phyloP scores from a whole-genome alignment of 2,329 filamentous ascomycete genomes.

The Ophiostoma triangulosporum region DNA sequence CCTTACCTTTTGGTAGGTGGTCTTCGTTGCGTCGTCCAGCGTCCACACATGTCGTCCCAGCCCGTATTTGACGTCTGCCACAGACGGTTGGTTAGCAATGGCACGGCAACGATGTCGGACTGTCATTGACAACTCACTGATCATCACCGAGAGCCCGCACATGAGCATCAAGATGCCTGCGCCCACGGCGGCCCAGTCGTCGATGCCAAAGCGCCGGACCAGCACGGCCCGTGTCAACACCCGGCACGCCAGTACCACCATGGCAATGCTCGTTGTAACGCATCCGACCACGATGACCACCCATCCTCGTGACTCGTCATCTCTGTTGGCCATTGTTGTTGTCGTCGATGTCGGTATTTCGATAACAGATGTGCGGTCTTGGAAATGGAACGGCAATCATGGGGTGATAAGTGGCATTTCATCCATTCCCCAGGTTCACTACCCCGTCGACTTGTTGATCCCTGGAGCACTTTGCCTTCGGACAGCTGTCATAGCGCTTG shows the following conservation, averaged over 20 bases:
- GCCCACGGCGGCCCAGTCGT: neutral
- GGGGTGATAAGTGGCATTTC: neutral
- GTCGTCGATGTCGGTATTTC: neutral
- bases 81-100: neutral
- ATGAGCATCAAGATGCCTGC: neutral
- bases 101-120: too few species aligned
- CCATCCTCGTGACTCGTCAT: neutral
- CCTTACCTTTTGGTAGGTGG: neutral
- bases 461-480: too few species aligned
- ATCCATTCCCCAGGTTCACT: neutral
- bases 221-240: neutral
- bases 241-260: neutral
- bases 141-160: neutral
- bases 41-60: slow-evolving; percentile 2
- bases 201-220: neutral
- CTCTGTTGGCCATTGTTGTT: neutral
- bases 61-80: slow-evolving; percentile 2
- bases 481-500: neutral
- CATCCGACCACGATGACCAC: neutral
- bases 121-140: neutral
- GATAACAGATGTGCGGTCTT: neutral
- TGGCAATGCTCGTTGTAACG: neutral
- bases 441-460: too few species aligned
- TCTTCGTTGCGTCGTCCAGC: neutral
- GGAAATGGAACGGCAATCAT: neutral